Evolutionary conservation across 768 basidiomycete species (phyloP), one percentile per base, ranked within the genome.

Genomic region (Exsudoporus frostii): DNA sequence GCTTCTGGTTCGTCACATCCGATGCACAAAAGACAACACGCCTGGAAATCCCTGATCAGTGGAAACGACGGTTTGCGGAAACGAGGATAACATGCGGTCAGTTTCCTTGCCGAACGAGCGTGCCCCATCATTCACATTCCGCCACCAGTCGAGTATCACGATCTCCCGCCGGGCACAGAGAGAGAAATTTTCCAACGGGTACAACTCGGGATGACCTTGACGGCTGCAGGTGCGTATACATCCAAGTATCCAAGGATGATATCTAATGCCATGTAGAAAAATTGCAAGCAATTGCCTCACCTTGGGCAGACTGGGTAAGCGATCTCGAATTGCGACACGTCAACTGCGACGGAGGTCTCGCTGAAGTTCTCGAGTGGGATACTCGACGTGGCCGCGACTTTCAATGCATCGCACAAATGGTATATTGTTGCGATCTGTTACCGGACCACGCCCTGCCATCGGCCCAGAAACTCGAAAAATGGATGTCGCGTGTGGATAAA

Each of bases 111-210:
- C 13, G 17, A 17, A 36, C 19, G 20, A 24, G 27, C 24, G 22
- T 45, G 29, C 1, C 14, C 25, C n/a, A 17, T 37, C 24, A 17
- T 38, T 50, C 34, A 60, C 29, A 9, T 9, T 29, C 10, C 29
- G 2, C 41, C 8, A 11, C 20, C 49, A 91, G 90, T 90, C 44
- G 87, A 90, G 68, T 92, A 92, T 59, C 67, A 73, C 33, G 65
- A 73, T 27, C 71, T 92, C 1, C 66, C 76, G 2, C 74, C 79
- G 13, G 73, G 75, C 6, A 71, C 76, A 5, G 89, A 92, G 66
- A 81, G 90, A 45, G 90, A 92, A 48, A 84, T 92, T 20, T 90
- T 90, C 62, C 86, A 89, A 59, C 76, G 91, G 25, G 90, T 93
- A 15, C 91, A 93, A 59, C 68, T 92, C 37, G 90, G 90, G 49